Conservation (phyloP, 2,329 filamentous ascomycete species). For the Diaporthe citriasiana region DNA sequence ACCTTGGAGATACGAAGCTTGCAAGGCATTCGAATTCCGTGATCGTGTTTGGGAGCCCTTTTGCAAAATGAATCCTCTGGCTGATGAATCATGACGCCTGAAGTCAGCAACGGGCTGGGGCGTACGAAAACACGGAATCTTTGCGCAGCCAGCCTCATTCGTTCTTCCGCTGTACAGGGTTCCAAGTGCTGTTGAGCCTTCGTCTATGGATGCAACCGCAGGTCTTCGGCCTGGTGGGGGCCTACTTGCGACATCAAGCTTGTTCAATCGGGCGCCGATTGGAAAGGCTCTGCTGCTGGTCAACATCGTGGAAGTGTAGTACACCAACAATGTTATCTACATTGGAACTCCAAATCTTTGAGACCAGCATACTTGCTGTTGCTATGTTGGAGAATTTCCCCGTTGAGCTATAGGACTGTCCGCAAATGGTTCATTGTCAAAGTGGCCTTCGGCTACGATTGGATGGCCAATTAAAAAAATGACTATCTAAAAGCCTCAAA, state of each 20-base stretch:
- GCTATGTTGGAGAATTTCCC: too few relatives aligned
- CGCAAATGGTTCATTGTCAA: not conserved
- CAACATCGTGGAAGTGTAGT: not conserved
- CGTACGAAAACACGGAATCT: not conserved
- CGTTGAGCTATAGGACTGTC: not conserved
- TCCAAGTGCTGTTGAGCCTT: not conserved
- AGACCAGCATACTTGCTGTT: too few relatives aligned
- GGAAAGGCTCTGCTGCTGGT: not conserved
- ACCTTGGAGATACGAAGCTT: not conserved
- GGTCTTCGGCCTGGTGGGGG: not conserved
- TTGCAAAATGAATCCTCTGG: not conserved
- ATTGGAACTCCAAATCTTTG: too few relatives aligned
- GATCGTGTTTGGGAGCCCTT: too few relatives aligned
- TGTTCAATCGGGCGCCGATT: too few relatives aligned
- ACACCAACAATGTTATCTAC: too few relatives aligned
- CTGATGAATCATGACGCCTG: not conserved
- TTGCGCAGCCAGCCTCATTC: not conserved
- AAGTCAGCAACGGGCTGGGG: not conserved
- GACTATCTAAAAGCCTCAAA: not conserved
- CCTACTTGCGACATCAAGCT: not conserved
- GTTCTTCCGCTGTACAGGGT: not conserved
- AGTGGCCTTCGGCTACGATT: too few relatives aligned
- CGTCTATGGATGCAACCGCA: accelerated
- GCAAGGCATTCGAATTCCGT: not conserved
- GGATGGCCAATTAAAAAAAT: not conserved